phyloP scores from a whole-genome alignment of 2,329 filamentous ascomycete genomes.

The Sporothrix euskadiensis region DNA sequence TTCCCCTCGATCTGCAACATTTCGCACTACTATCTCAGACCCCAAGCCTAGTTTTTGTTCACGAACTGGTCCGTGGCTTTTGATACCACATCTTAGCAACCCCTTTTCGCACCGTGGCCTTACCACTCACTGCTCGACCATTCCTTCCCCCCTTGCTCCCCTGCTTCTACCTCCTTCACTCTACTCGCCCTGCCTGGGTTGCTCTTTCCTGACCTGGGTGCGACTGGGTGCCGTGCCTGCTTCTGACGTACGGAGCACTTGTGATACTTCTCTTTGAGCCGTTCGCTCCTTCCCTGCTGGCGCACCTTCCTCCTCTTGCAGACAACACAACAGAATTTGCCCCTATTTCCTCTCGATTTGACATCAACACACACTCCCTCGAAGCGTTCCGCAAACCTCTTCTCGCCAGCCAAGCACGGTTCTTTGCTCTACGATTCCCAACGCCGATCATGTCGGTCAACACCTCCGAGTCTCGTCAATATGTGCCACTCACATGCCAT shows the following conservation, averaged over 20 bases:
- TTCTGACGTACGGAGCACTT: neutral
- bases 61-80: neutral
- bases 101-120: neutral
- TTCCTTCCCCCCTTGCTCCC: neutral
- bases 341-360: neutral
- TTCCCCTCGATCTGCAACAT: slow-evolving; percentile 21
- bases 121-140: neutral
- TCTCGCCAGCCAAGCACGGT: neutral
- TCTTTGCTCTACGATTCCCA: neutral
- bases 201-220: neutral
- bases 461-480: slow-evolving; percentile 49
- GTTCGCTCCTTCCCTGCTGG: neutral
- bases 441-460: slow-evolving; percentile 37
- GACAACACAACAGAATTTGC: neutral
- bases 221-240: neutral
- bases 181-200: neutral
- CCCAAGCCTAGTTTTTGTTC: neutral
- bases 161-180: neutral
- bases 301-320: neutral
- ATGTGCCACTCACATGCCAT: slow-evolving; percentile 90
- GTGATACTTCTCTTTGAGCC: neutral
- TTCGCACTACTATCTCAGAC: neutral
- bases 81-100: neutral
- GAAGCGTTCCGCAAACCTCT: neutral
- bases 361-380: neutral